phyloP scores from a whole-genome alignment of 352 stramenopile genomes.

The Phytophthora citricola region DNA sequence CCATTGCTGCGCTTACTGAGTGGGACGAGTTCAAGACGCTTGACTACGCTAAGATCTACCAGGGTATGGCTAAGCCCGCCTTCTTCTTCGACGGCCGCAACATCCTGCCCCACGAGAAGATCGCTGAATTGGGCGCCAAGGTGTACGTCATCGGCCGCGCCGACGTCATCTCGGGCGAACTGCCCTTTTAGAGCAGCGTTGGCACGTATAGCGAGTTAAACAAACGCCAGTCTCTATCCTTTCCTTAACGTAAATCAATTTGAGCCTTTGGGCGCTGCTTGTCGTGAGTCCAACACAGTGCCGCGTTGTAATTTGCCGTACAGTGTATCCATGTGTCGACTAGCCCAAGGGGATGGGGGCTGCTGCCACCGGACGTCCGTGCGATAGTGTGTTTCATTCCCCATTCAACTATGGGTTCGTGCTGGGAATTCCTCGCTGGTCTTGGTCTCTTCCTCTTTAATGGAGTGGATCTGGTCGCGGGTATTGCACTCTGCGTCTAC shows the following conservation, averaged over 20 bases:
- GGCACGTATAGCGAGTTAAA: slow-evolving; percentile 9
- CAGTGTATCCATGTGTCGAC: neutral
- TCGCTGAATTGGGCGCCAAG: slow-evolving; percentile 97
- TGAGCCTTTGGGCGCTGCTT: slow-evolving; percentile 20
- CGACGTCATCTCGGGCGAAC: slow-evolving; percentile 68
- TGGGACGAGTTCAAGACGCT: slow-evolving; percentile 99
- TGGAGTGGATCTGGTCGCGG: slow-evolving; percentile 72
- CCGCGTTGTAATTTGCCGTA: no score
- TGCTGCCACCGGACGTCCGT: slow-evolving; percentile 17
- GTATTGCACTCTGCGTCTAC: slow-evolving; percentile 66
- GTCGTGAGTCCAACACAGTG: slow-evolving; percentile 12
- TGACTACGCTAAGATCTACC: slow-evolving; percentile 97
- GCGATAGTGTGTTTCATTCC: neutral
- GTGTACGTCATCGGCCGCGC: slow-evolving; percentile 96
- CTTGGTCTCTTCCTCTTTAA: slow-evolving; percentile 81
- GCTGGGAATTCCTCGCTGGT: slow-evolving; percentile 57
- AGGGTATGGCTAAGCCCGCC: slow-evolving; percentile 97
- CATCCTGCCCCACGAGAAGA: slow-evolving; percentile 94
- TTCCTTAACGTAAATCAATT: slow-evolving; percentile 33
- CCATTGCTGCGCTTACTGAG: slow-evolving; percentile 97
- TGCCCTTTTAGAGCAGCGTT: slow-evolving; percentile 60
- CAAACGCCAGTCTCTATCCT: slow-evolving; percentile 21
- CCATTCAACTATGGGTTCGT: slow-evolving; percentile 29
- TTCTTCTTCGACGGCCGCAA: slow-evolving; percentile 99
- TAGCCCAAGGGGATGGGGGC: no score